Base-by-base conservation (phyloP, 176 grass and related monocot species). In the Zoysia japonica region DNA sequence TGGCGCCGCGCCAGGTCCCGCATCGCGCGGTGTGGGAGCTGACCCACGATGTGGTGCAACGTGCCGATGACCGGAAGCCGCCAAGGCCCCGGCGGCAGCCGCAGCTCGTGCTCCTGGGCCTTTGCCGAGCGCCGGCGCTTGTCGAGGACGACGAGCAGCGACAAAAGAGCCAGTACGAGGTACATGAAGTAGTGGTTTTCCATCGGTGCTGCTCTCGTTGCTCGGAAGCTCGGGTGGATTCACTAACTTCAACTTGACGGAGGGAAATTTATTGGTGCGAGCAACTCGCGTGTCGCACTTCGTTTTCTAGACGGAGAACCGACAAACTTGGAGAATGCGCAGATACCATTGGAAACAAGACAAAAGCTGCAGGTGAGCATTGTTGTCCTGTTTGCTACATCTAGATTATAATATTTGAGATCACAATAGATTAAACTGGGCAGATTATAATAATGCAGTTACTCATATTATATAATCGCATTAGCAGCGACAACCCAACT, bases 31-130 rank as follows among this genome's bases (percentile, higher is more conserved):
- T 91, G 76, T 6, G 83, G 88, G 20, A 86, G 86, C 41, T 67
- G 3, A 0, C 88, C 82, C 11, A 59, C 54, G 49, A 93, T 28
- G 83, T 93, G 91, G 79, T 93, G 91, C 17, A 93, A 13, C 71
- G 79, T 81, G 76, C 88, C 88, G 45, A 91, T 37, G 38, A 91
- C 3, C 20, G 89, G 89, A 41, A 91, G 85, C 56, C 84, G 47
- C 63, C 68, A 84, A 2, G 89, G 89, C 12, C 85, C 85, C 2
- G 81, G 85, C 38, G 85, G 89, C 47, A 87, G 65, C 3, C 52
- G 72, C 52, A 68, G 51, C 1, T 17, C 65, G 37, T 68, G 38
- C 51, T 39, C n/a, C 1, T 54, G n/a, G 11, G 52, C 48, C 48
- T 49, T 11, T 10, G 8, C 4, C 11, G 59, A 61, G 20, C 55